phyloP scores from a whole-genome alignment of 2,329 filamentous ascomycete species.

The Orbilia blumenaviensis region DNA sequence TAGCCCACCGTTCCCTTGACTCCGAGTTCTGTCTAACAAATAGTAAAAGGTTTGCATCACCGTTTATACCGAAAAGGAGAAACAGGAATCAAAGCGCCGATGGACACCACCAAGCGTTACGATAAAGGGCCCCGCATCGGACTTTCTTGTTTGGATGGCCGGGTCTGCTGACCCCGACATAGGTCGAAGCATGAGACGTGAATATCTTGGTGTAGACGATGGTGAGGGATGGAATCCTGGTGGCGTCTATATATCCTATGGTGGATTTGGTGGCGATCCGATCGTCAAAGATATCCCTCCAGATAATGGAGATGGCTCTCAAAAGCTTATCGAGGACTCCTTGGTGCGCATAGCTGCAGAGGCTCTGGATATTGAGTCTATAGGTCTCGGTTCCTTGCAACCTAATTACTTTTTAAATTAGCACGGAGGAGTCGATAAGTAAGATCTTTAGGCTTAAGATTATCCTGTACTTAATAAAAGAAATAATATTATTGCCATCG shows the following conservation, averaged over 20 bases:
- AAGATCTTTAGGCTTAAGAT: too few relatives aligned
- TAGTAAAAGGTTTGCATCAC: conserved; percentile 5
- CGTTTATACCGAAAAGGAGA: conserved; percentile 7
- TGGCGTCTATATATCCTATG: background rate
- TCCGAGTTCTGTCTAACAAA: background rate
- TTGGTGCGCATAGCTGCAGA: background rate
- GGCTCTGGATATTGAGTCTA: too few relatives aligned
- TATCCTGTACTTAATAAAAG: too few relatives aligned
- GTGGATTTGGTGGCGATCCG: background rate
- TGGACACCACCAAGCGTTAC: conserved; percentile 14
- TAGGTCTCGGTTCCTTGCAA: too few relatives aligned
- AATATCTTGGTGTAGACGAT: background rate
- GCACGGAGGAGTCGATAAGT: too few relatives aligned
- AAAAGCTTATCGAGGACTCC: background rate
- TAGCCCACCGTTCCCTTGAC: background rate
- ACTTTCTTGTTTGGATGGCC: conserved; percentile 34
- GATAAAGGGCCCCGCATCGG: conserved; percentile 26
- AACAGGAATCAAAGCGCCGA: background rate
- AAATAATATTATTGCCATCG: too few relatives aligned
- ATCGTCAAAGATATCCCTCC: background rate
- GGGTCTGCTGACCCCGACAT: background rate
- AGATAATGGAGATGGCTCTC: too few relatives aligned
- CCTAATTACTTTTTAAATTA: too few relatives aligned
- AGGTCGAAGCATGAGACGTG: background rate
- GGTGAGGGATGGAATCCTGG: background rate